These are phyloP conservation scores for Cercospora brassicicola DNA, from an alignment of 2,329 filamentous ascomycete genomes.

Conservation along the genomic window DNA sequence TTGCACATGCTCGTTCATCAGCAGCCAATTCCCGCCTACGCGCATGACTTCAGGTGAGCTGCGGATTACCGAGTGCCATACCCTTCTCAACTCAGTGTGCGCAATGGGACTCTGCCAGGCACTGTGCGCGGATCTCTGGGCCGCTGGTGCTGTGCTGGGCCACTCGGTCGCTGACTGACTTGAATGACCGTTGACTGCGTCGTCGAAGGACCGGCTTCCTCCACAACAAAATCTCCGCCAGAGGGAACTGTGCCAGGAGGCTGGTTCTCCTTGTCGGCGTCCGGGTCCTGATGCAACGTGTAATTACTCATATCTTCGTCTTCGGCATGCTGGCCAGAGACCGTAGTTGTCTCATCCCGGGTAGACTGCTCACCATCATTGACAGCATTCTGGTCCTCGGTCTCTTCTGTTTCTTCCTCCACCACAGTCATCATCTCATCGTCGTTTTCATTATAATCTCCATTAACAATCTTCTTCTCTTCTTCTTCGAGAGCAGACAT, in stretches of 20 bases:
- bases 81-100: no score
- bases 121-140: background rate
- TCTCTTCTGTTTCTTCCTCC: background rate
- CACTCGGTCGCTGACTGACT: no score
- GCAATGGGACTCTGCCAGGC: background rate
- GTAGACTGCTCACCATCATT: background rate
- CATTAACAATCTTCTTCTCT: constrained; percentile 15
- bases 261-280: constrained; percentile 11
- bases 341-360: background rate
- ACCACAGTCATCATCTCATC: background rate
- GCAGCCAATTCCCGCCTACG: no score
- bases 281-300: background rate
- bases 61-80: no score
- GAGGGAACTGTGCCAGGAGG: no score
- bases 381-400: background rate
- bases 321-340: background rate
- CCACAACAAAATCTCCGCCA: background rate
- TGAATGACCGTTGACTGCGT: background rate
- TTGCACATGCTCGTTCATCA: no score
- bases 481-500: constrained; percentile 68
- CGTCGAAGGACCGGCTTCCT: background rate
- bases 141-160: background rate
- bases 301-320: background rate
- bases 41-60: no score
- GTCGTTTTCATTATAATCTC: background rate